Evolutionary conservation across 352 stramenopile species (phyloP), one percentile per base, ranked within the genome.

Genomic region (Pythium volutum): DNA sequence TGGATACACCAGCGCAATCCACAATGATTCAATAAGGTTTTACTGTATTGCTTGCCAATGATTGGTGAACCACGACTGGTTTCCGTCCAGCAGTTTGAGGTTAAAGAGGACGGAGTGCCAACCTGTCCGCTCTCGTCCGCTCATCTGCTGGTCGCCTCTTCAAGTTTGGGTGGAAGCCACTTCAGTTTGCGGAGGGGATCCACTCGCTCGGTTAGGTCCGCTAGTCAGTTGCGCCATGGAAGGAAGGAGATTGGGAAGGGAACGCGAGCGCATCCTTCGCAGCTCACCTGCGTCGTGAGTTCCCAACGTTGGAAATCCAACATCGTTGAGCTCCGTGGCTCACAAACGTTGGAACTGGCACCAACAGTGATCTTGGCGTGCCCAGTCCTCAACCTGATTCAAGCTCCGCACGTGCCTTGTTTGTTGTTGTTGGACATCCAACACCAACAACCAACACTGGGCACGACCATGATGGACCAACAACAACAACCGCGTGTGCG

Each of bases 61-160:
- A 29, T 42, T 52, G 51, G 51, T 23, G 34, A n/a, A 59, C 33
- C 26, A 27, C 14, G 31, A 36, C 3, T 4, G 11, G 23, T 23
- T 34, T 55, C 31, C 12, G 36, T 59, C 51, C 51, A 36, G n/a
- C 12, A 47, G 50, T 18, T 27, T 25, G 55, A 69, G 62, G 62
- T 69, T 64, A 55, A 51, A 69, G 62, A 64, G 62, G 62, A 69
- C 62, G 55, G 7, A 33, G n/a, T n/a, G n/a, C n/a, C n/a, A n/a
- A n/a, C n/a, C n/a, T n/a, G 22, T n/a, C 55, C 29, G 36, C 25
- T 64, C 45, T 51, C 47, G 25, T 64, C 57, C 57, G 57, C 57
- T 51, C 31, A 58, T n/a, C 25, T 53, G 38, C 14, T 61, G 20
- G n/a, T 16, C 29, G n/a, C 10, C 12, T 55, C 51, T 59, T 38